Evolutionary conservation across 2,329 filamentous ascomycete genomes (phyloP).

Genomic region (Acarospora socialis): DNA sequence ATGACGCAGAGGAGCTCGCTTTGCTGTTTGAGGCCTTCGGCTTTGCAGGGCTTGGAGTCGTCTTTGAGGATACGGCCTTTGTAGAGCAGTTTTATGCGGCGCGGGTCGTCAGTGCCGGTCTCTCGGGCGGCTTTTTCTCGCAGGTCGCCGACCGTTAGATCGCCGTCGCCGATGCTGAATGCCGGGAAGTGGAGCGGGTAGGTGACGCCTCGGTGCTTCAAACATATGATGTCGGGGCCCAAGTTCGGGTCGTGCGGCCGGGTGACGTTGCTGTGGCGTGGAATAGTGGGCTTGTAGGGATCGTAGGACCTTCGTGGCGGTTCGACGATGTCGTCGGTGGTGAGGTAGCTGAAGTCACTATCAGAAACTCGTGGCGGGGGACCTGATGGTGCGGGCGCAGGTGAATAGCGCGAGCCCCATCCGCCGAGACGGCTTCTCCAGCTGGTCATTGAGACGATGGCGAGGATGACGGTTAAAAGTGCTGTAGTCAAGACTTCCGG

Average conservation of each 20-base stretch:
- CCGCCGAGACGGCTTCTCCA: slow-evolving; percentile 22
- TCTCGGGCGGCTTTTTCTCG: slow-evolving; percentile 26
- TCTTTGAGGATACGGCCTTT: slow-evolving; percentile 32
- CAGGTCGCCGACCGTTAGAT: slow-evolving; percentile 28
- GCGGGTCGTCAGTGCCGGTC: slow-evolving; percentile 22
- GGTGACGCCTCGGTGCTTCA: slow-evolving; percentile 28
- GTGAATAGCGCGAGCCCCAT: slow-evolving; percentile 16
- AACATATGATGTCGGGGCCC: slow-evolving; percentile 29
- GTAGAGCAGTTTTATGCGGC: slow-evolving; percentile 31
- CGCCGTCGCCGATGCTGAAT: slow-evolving; percentile 33
- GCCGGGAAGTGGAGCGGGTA: slow-evolving; percentile 31
- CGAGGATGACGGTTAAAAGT: slow-evolving; percentile 19
- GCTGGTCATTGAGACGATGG: slow-evolving; percentile 21
- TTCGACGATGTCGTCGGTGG: slow-evolving; percentile 22
- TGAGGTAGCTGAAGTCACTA: slow-evolving; percentile 26
- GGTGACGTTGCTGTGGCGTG: slow-evolving; percentile 1
- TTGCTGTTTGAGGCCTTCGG: slow-evolving; percentile 33
- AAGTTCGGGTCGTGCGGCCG: slow-evolving; percentile 17
- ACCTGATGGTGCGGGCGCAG: slow-evolving; percentile 10
- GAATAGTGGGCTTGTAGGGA: slow-evolving; percentile 8
- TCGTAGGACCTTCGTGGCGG: slow-evolving; percentile 9
- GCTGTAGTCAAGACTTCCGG: no score
- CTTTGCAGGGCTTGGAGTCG: slow-evolving; percentile 25
- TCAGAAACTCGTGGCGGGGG: slow-evolving; percentile 24
- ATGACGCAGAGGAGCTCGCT: slow-evolving; percentile 34